Evolutionary conservation across 768 basidiomycete genomes (phyloP).

Genomic region (Kwoniella newhampshirensis): DNA sequence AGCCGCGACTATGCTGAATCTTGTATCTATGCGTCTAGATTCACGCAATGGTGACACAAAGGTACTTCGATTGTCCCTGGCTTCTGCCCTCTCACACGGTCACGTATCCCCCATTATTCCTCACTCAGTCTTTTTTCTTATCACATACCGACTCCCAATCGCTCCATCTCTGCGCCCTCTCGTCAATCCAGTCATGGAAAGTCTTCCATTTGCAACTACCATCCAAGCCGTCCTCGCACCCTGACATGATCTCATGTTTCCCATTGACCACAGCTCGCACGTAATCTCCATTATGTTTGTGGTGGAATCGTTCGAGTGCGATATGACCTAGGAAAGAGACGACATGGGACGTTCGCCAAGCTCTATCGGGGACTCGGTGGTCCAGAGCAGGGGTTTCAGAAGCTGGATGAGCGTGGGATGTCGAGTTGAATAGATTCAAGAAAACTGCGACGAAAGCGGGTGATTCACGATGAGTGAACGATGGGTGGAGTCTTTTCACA

Average conservation of each 20-base stretch:
- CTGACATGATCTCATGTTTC: constrained; percentile 48
- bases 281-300: constrained; percentile 34
- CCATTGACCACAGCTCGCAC: constrained; percentile 55
- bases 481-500: constrained; percentile 48
- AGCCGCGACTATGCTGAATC: too few relatives aligned
- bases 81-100: too few relatives aligned
- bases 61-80: too few relatives aligned
- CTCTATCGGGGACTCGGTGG: constrained; percentile 37
- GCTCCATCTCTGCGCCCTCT: constrained; percentile 36
- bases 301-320: constrained; percentile 53
- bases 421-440: constrained; percentile 55
- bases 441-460: constrained; percentile 54
- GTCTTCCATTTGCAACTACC: constrained; percentile 49
- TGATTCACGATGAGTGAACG: constrained; percentile 56
- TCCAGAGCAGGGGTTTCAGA: constrained; percentile 41
- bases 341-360: constrained; percentile 55
- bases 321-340: constrained; percentile 56
- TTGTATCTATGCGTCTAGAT: too few relatives aligned
- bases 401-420: constrained; percentile 34
- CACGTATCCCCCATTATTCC: too few relatives aligned
- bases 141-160: constrained; percentile 46
- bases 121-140: constrained; percentile 4
- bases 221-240: constrained; percentile 52
- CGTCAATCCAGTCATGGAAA: constrained; percentile 42
- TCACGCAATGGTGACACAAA: too few relatives aligned